A percentile compares a stretch with the other conserved stretches of the same genome.
phyloP scores from a whole-genome alignment of 2,329 filamentous ascomycete genomes.

The Apiospora malaysiana region DNA sequence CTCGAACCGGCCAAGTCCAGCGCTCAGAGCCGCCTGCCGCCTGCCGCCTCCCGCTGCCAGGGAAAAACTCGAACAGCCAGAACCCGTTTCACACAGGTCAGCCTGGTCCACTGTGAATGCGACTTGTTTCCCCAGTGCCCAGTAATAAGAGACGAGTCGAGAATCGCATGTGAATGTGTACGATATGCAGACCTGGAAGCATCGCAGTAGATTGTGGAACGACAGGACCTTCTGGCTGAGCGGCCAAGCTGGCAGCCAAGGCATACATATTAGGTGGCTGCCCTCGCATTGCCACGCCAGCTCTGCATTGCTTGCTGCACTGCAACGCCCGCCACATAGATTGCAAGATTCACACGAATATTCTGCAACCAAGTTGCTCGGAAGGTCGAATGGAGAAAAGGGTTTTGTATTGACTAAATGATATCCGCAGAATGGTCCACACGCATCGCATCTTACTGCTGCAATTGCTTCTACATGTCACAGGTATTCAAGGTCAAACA shows the following conservation, averaged over 20 bases:
- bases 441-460: neutral
- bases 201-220: neutral
- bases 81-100: slow-evolving; percentile 8
- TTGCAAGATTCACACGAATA: neutral
- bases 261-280: neutral
- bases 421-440: neutral
- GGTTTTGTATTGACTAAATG: neutral
- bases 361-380: no score
- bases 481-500: neutral
- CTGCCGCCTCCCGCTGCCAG: neutral
- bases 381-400: neutral
- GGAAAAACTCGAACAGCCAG: slow-evolving; percentile 8
- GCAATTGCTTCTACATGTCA: neutral
- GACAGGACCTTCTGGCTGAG: neutral
- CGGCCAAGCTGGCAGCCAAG: neutral
- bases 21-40: slow-evolving; percentile 17
- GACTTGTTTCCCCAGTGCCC: neutral
- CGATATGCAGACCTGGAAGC: neutral
- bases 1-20: slow-evolving; percentile 7
- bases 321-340: neutral
- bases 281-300: neutral
- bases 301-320: neutral
- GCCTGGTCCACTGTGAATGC: neutral
- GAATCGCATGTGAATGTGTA: neutral
- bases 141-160: neutral